These are phyloP conservation scores for Amphibolis antarctica DNA, from an alignment of 106 monocot species.

Conservation along the genomic window DNA sequence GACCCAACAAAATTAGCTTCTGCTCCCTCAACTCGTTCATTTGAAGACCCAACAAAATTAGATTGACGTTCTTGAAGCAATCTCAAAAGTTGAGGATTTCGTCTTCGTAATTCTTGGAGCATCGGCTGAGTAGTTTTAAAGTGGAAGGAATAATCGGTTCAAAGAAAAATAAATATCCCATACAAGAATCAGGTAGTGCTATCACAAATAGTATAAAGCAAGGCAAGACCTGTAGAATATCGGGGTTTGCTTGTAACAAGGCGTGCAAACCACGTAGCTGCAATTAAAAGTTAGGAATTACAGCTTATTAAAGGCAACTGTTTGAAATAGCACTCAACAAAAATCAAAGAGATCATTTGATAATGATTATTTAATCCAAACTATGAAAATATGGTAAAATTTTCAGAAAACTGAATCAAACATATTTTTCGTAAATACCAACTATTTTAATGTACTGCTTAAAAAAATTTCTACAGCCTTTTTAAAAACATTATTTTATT, in stretches of 20 bases:
- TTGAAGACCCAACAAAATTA: conserved; percentile 86
- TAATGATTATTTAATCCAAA: too few relatives aligned
- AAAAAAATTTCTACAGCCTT: too few relatives aligned
- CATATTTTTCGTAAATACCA: too few relatives aligned
- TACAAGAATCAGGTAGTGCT: too few relatives aligned
- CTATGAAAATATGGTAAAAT: too few relatives aligned
- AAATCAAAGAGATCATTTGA: too few relatives aligned
- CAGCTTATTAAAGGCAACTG: neutral
- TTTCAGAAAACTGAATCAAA: too few relatives aligned
- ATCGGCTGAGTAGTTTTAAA: conserved; percentile 46
- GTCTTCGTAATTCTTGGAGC: conserved; percentile 90
- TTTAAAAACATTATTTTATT: too few relatives aligned
- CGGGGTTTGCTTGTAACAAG: conserved; percentile 95
- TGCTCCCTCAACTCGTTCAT: conserved; percentile 40
- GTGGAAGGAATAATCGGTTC: neutral
- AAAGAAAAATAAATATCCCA: too few relatives aligned
- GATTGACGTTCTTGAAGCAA: conserved; percentile 82
- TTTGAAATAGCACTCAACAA: neutral
- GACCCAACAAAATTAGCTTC: conserved; percentile 17
- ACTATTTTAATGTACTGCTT: too few relatives aligned
- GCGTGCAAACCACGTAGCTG: conserved; percentile 68
- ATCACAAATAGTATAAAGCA: too few relatives aligned
- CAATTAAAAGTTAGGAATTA: too few relatives aligned
- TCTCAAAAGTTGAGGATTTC: conserved; percentile 86
- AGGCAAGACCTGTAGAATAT: conserved; percentile 77